Evolutionary conservation across 495 filamentous ascomycete species (phyloP).

Genomic region (Penicillium canariense): DNA sequence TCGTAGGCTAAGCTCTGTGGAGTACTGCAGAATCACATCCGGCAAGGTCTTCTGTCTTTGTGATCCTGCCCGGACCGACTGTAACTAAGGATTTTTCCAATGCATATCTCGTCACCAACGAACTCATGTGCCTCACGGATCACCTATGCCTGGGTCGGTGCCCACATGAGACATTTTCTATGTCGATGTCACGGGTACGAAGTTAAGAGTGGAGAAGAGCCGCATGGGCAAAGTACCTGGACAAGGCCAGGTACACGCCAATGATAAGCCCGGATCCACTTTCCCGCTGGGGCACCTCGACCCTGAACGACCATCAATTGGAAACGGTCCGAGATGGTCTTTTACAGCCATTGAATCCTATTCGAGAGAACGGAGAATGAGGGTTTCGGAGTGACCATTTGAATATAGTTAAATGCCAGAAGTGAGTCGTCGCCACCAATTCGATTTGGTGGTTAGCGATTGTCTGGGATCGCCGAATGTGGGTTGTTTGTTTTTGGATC

Average conservation of each 20-base stretch:
- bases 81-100: too few species aligned
- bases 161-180: slow-evolving; percentile 28
- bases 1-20: background rate
- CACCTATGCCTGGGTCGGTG: background rate
- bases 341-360: too few species aligned
- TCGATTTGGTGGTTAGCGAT: background rate
- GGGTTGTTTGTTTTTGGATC: background rate
- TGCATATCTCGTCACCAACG: too few species aligned
- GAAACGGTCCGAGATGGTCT: too few species aligned
- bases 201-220: slow-evolving; percentile 16
- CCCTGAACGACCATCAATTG: background rate
- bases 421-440: background rate
- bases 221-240: slow-evolving; percentile 26
- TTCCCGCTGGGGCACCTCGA: slow-evolving; percentile 3
- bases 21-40: too few species aligned
- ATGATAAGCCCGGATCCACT: slow-evolving; percentile 18
- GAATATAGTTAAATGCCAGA: background rate
- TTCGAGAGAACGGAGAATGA: too few species aligned
- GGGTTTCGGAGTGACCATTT: too few species aligned
- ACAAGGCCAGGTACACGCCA: slow-evolving; percentile 17
- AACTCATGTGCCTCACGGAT: too few species aligned
- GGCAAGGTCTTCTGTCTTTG: too few species aligned
- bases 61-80: too few species aligned
- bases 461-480: background rate
- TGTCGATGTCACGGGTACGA: slow-evolving; percentile 19